Conservation (phyloP, 2,329 filamentous ascomycete genomes). For the Lithohypha guttulata region DNA sequence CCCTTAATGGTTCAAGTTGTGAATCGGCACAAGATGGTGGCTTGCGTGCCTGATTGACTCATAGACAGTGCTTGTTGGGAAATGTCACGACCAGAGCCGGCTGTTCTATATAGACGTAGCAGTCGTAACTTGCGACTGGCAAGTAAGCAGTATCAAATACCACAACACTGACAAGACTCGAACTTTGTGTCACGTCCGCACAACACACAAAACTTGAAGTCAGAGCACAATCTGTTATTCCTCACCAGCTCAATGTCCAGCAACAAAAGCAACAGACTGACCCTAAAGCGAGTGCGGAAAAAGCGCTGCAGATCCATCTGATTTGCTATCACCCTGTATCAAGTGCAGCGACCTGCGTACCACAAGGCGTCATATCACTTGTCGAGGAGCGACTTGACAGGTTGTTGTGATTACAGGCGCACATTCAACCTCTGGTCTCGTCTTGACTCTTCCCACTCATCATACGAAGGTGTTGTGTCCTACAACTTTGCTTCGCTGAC, state of each 20-base stretch:
- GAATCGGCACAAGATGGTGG: neutral
- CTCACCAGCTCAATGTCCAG: constrained; percentile 2
- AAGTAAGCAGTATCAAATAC: too few relatives aligned
- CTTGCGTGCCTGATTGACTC: neutral
- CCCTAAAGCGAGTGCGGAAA: constrained; percentile 4
- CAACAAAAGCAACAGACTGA: constrained; percentile 2
- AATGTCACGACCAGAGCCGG: neutral
- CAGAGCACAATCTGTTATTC: neutral
- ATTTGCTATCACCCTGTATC: constrained; percentile 3
- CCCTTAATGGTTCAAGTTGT: too few relatives aligned
- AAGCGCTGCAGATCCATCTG: constrained; percentile 5
- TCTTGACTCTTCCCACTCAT: too few relatives aligned
- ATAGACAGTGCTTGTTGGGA: neutral
- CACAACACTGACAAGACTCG: too few relatives aligned
- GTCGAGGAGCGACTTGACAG: constrained; percentile 1
- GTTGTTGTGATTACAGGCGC: constrained; percentile 5
- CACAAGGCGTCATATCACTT: constrained; percentile 4
- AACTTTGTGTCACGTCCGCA: too few relatives aligned
- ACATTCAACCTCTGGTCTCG: constrained; percentile 3
- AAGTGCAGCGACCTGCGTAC: neutral
- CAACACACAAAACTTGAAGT: too few relatives aligned
- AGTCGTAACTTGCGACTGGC: neutral
- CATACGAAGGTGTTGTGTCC: too few relatives aligned
- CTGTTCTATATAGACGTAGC: constrained; percentile 7
- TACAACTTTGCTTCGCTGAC: too few relatives aligned